Evolutionary conservation across 768 basidiomycete species (phyloP).

Genomic region (Leccinum disarticulatum): DNA sequence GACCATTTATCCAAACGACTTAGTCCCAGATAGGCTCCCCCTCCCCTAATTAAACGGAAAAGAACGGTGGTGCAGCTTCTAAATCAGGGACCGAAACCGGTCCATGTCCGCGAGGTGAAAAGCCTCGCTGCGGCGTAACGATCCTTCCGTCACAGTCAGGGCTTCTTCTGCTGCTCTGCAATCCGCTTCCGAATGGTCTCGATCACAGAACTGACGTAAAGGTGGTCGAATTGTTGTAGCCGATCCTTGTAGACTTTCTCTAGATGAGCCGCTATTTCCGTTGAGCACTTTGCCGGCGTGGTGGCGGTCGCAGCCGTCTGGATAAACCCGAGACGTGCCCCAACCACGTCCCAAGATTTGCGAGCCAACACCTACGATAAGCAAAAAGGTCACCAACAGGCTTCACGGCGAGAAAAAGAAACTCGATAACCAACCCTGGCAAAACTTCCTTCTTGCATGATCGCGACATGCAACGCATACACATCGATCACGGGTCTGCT

Average conservation of each 20-base stretch:
- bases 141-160: slow-evolving; percentile 15
- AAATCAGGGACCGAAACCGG: slow-evolving; percentile 13
- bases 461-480: slow-evolving; percentile 30
- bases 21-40: slow-evolving; percentile 2
- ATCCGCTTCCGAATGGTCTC: slow-evolving; percentile 34
- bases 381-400: slow-evolving; percentile 2
- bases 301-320: slow-evolving; percentile 22
- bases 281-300: slow-evolving; percentile 25
- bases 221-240: slow-evolving; percentile 34
- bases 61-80: slow-evolving; percentile 12
- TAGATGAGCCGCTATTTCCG: slow-evolving; percentile 27
- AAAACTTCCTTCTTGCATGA: slow-evolving; percentile 35
- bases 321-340: slow-evolving; percentile 27
- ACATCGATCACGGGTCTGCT: slow-evolving; percentile 28
- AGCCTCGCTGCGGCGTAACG: slow-evolving; percentile 6
- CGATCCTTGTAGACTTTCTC: slow-evolving; percentile 30
- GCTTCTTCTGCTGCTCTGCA: slow-evolving; percentile 32
- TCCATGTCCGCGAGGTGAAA: slow-evolving; percentile 9
- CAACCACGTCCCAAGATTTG: slow-evolving; percentile 30
- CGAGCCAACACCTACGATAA: slow-evolving; percentile 23
- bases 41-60: slow-evolving; percentile 1
- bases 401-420: slow-evolving; percentile 1
- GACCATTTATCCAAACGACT: slow-evolving; percentile 6
- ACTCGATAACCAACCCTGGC: slow-evolving; percentile 23
- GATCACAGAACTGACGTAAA: slow-evolving; percentile 33